Evolutionary conservation across 495 filamentous ascomycete species (phyloP), one percentile per base, ranked within the genome.

Genomic region (Penicillium crystallinum): DNA sequence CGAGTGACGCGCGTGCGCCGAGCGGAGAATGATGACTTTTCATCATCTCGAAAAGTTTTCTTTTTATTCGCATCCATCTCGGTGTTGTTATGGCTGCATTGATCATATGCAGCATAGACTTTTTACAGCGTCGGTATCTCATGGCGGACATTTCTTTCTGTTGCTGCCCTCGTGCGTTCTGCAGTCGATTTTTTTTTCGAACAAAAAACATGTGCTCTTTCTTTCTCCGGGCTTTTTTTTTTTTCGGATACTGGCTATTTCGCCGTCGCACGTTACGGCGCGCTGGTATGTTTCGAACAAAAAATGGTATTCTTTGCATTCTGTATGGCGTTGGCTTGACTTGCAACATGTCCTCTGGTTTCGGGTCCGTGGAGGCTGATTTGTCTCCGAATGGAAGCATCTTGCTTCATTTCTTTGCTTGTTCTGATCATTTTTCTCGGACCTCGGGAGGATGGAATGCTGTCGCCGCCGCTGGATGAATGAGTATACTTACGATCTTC

Each of bases 71-170:
- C 58, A 62, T 73, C 70, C 62, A 65, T 66, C 64, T 69, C 72
- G 72, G 68, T 68, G 69, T 62, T 66, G 57, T 65, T 65, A 59
- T 64, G 62, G 59, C 70, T 73, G 66, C 70, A 69, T 68, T 64
- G 63, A 66, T 67, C 64, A 65, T 68, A 61, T 68, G 64, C 71
- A 70, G 70, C 60, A 74, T 73, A 73, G 65, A 74, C 68, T 67
- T 75, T 63, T 70, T 64, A 61, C 64, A 65, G 68, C 73, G 77
- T 77, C 75, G 71, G 70, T 79, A 77, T 78, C 71, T 73, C 64
- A 68, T 71, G 71, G 70, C 68, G 72, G 75, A 69, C 66, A 65
- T 62, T 67, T 64, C 62, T 65, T 55, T 67, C 66, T 57, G 48
- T 63, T 64, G 49, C 64, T 66, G 58, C 59, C 65, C 52, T 55